Evolutionary conservation across 164 flowering plant genomes (phyloP).

Genomic region (Aristolochia fimbriata): DNA sequence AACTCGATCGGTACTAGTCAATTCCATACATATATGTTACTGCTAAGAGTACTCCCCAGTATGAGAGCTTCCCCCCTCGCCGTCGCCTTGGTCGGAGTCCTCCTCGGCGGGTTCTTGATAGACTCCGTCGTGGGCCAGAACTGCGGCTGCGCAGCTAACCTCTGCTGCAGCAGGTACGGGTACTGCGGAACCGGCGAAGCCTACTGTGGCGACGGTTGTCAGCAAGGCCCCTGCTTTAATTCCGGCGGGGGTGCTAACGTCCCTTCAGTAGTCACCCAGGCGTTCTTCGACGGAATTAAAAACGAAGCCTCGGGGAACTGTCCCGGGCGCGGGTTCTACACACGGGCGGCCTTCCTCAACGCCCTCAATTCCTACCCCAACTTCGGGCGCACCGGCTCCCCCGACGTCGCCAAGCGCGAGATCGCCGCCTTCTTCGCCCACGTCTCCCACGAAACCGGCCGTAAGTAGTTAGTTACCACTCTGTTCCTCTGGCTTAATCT

Average conservation of each 20-base stretch:
- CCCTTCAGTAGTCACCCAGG: slow-evolving; percentile 23
- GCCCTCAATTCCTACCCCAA: slow-evolving; percentile 18
- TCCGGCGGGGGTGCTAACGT: slow-evolving; percentile 16
- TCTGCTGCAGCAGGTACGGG: slow-evolving; percentile 12
- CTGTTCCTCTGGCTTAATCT: too few relatives aligned
- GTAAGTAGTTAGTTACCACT: too few relatives aligned
- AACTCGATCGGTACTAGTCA: too few relatives aligned
- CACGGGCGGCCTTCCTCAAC: slow-evolving; percentile 18
- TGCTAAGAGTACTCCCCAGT: too few relatives aligned
- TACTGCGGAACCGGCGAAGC: slow-evolving; percentile 12
- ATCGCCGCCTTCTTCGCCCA: slow-evolving; percentile 37
- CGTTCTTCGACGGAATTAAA: slow-evolving; percentile 28
- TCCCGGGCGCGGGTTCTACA: slow-evolving; percentile 26
- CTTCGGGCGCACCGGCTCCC: slow-evolving; percentile 24
- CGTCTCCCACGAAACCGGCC: slow-evolving; percentile 32
- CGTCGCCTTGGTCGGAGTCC: slow-evolving; percentile 3
- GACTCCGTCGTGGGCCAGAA: slow-evolving; percentile 6
- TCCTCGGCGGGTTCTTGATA: slow-evolving; percentile 6
- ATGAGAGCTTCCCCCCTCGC: not conserved
- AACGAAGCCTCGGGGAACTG: slow-evolving; percentile 19
- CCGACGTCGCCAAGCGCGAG: slow-evolving; percentile 29
- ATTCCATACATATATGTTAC: too few relatives aligned
- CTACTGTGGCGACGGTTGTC: slow-evolving; percentile 10
- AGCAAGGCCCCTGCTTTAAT: slow-evolving; percentile 20
- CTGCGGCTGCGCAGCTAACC: slow-evolving; percentile 9